phyloP scores from a whole-genome alignment of 1,139 yeast species.

The Diutina catenulata region DNA sequence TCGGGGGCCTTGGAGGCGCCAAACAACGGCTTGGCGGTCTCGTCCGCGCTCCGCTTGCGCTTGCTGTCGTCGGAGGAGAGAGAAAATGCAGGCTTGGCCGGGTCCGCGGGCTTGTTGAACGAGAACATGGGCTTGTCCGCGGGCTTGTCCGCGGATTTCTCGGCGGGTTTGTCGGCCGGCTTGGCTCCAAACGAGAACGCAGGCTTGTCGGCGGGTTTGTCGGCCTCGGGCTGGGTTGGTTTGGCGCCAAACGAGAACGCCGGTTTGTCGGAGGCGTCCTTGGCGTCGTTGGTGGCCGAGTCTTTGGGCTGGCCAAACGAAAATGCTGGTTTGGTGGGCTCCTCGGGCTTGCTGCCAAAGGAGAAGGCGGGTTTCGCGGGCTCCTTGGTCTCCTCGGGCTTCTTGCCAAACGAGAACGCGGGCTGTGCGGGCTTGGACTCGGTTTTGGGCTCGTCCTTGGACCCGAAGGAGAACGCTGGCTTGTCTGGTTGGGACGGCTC shows the following conservation, averaged over 20 bases:
- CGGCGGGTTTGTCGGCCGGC: not conserved
- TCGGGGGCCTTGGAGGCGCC: not conserved
- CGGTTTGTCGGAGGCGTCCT: no score
- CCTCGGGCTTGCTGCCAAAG: not conserved
- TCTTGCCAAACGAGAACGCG: not conserved
- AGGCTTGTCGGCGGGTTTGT: not conserved
- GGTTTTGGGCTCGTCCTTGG: no score
- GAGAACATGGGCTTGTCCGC: not conserved
- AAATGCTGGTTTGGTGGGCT: not conserved
- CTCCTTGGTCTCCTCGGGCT: not conserved
- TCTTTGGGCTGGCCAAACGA: not conserved
- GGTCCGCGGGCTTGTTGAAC: not conserved
- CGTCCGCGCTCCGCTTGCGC: no score
- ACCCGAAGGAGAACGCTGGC: no score
- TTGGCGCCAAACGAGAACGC: not conserved
- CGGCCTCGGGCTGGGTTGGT: no score
- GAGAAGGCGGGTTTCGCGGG: no score
- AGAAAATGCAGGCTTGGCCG: no score
- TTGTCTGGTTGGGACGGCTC: no score
- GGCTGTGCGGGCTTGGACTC: no score
- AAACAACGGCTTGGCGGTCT: not conserved
- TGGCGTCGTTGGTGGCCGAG: no score
- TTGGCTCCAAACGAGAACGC: not conserved
- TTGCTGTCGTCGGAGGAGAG: no score
- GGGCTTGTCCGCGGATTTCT: not conserved